Evolutionary conservation across 371 early-diverging fungal genomes (phyloP).

Genomic region (Mucor lusitanicus): DNA sequence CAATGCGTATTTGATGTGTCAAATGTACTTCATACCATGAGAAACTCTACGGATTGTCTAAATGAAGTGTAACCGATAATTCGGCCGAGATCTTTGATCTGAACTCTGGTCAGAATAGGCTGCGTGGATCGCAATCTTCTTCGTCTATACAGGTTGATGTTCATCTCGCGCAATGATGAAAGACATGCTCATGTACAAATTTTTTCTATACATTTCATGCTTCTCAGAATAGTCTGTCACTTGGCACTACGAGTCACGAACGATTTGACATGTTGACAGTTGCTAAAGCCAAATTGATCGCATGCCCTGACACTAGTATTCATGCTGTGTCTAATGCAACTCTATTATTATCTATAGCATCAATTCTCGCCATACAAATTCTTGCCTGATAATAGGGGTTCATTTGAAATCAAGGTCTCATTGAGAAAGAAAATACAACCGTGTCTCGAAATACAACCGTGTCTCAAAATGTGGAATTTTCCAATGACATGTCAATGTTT

Average conservation of each 20-base stretch:
- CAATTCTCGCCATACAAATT: no score
- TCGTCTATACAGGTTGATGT: constrained; percentile 14
- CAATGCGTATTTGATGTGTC: background rate
- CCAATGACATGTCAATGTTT: no score
- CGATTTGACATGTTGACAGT: background rate
- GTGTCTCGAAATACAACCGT: no score
- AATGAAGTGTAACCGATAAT: constrained; percentile 21
- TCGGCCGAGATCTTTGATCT: constrained; percentile 31
- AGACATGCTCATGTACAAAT: background rate
- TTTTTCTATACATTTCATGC: background rate
- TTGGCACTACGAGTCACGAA: background rate
- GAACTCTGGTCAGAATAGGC: constrained; percentile 30
- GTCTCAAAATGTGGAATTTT: no score
- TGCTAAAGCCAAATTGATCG: background rate
- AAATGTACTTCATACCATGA: constrained; percentile 23
- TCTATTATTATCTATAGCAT: no score
- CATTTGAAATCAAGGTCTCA: no score
- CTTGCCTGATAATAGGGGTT: no score
- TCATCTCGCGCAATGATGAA: constrained; percentile 8
- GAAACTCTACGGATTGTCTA: constrained; percentile 29
- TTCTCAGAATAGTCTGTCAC: background rate
- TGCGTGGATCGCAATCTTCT: constrained; percentile 22
- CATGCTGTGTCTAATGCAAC: no score
- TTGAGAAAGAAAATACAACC: no score
- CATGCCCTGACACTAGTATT: background rate